Evolutionary conservation across 2,329 filamentous ascomycete species (phyloP), one percentile per base, ranked within the genome.

Genomic region (Aspergillus aculeatus): DNA sequence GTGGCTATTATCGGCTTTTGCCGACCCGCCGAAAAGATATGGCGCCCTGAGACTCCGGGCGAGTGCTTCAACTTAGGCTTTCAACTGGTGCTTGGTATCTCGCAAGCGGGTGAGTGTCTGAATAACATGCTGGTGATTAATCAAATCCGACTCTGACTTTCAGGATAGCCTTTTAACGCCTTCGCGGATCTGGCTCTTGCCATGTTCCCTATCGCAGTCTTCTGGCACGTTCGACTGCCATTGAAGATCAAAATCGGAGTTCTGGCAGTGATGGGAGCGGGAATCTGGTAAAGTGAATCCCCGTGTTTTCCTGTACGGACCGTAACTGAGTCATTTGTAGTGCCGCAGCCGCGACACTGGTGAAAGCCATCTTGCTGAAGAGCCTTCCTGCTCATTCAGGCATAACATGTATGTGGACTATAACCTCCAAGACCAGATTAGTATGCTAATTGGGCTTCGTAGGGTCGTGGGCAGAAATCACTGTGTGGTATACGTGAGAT

Each of bases 1-100:
- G 41, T 62, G 53, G 54, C 51, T 11, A 50, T 58, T 6, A 57
- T 62, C 3, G 66, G 58, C 5, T 60, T 58, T 32, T 68, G 66
- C 47, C 49, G 50, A 2, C 60, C 65, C 1, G 16, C 57, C 0
- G 35, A 63, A 51, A 57, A 54, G 49, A 59, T 64, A 5, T 66
- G 64, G 64, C 44, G 49, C 10, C 58, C 55, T 4, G 55, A 62
- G 7, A 58, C 54, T 2, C 47, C 61, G 1, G 64, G 63, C 0
- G 21, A 47, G 4, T 68, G 66, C 26, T 63, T 59, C 23, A 59
- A 50, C 10, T 48, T 64, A 12, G 1, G 47, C n/a, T 47, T 60
- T 5, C 63, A 65, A 29, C 35, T 62, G 24, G 47, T 55, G 14
- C 44, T 50, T 31, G 62, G 61, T 3, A 62, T 59, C 26, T 54